Evolutionary conservation across 78 protist genomes (phyloP).

Genomic region (Cyanophora paradoxa): DNA sequence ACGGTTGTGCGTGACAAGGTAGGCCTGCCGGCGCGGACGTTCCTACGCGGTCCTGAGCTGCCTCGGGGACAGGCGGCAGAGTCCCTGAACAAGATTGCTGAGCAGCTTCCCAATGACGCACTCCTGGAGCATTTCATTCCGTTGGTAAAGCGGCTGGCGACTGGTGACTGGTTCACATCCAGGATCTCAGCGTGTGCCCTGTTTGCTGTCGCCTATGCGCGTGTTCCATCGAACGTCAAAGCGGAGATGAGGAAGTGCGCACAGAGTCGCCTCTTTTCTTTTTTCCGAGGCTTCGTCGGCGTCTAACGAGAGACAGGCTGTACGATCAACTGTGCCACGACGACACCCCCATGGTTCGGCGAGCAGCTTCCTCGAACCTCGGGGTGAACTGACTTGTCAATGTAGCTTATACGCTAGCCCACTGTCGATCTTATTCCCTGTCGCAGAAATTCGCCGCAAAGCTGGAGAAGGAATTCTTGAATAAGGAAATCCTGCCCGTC

Average conservation of each 20-base stretch:
- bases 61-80: slow-evolving; percentile 65
- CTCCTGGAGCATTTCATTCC: slow-evolving; percentile 53
- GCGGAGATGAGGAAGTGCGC: slow-evolving; percentile 55
- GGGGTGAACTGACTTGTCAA: too few relatives aligned
- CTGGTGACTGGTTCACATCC: slow-evolving; percentile 89
- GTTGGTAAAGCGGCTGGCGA: slow-evolving; percentile 57
- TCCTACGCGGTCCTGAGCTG: not conserved
- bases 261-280: not conserved
- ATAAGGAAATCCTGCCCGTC: slow-evolving; percentile 70
- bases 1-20: slow-evolving; percentile 90
- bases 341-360: slow-evolving; percentile 91
- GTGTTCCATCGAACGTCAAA: slow-evolving; percentile 36
- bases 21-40: too few relatives aligned
- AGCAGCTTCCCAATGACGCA: slow-evolving; percentile 31
- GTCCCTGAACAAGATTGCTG: slow-evolving; percentile 58
- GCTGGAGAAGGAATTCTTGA: slow-evolving; percentile 47
- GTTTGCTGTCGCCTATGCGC: slow-evolving; percentile 57
- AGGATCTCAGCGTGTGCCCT: slow-evolving; percentile 87
- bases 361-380: slow-evolving; percentile 77
- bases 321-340: slow-evolving; percentile 76
- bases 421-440: not conserved
- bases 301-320: not conserved
- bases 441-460: slow-evolving; percentile 45
- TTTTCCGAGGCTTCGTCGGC: not conserved
- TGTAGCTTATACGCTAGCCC: too few relatives aligned